Evolutionary conservation across 345 rosid species (phyloP), one percentile per base, ranked within the genome.

Genomic region (Salix koriyanagi): DNA sequence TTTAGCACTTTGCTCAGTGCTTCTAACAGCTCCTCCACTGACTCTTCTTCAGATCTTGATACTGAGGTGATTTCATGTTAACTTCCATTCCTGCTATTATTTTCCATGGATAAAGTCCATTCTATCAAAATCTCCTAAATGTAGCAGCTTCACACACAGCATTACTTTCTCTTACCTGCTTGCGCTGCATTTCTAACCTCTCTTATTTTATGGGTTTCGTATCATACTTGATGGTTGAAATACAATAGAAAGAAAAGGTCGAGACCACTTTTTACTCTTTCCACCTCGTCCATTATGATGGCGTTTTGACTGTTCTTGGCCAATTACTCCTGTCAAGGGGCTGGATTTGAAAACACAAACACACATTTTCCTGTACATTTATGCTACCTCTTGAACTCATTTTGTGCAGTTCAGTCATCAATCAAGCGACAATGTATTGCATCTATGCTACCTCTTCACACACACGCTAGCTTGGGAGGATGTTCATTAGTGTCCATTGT

Each of bases 1-100:
- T 93, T 86, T 79, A 85, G 78, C 73, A 90, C 98, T 80, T 65
- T 89, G 80, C 83, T 87, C 61, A 86, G 92, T 61, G 89, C 80
- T 61, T 88, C 94, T 83, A 85, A 86, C 39, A 83, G 71, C 73
- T 86, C 91, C 78, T 80, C 81, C 52, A 34, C 77, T 30, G 76
- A 65, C 66, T 87, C 90, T 77, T 88, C 91, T 70, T 89, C 95
- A 46, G 97, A 90, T 89, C 89, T 90, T 82, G 94, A 94, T 75
- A 86, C 95, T 0, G 81, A 90, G 93, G 98, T 94, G 65, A 64
- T 74, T 16, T 19, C 50, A 66, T 62, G n/a, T n/a, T 48, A 41
- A 10, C 44, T 41, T 10, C 32, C 32, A 1, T 34, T 52, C 70
- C 56, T 34, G 4, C 44, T 41, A 41, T 41, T 41, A 10, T 41